A percentile compares a stretch with the other conserved stretches of the same genome.
These are phyloP conservation scores for Trichophyton rubrum DNA, from an alignment of 2,329 filamentous ascomycete species.

Conservation along the genomic window DNA sequence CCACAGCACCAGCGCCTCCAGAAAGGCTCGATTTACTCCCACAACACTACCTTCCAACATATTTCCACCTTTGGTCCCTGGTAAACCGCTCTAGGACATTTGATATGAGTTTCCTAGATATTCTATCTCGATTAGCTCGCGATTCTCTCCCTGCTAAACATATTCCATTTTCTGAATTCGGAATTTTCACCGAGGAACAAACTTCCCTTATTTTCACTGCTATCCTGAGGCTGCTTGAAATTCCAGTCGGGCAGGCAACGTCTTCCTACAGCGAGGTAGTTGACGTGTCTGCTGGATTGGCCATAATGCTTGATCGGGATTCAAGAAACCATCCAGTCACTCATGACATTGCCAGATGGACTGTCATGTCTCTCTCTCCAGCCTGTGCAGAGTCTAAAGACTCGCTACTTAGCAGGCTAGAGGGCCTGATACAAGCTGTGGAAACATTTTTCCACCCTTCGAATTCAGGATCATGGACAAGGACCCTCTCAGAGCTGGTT, in stretches of 20 bases:
- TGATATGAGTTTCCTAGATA: slow-evolving; percentile 77
- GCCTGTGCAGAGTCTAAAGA: slow-evolving; percentile 61
- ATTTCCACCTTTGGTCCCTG: slow-evolving; percentile 94
- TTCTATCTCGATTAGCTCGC: slow-evolving; percentile 73
- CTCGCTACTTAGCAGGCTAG: slow-evolving; percentile 71
- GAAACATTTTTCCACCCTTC: slow-evolving; percentile 99
- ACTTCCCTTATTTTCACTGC: slow-evolving; percentile 88
- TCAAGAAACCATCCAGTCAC: slow-evolving; percentile 83
- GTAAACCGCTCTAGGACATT: slow-evolving; percentile 79
- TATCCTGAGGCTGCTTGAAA: slow-evolving; percentile 77
- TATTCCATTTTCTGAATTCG: slow-evolving; percentile 70
- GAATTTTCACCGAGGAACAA: slow-evolving; percentile 85
- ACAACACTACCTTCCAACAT: slow-evolving; percentile 76
- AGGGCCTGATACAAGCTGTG: slow-evolving; percentile 84
- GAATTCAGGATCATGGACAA: slow-evolving; percentile 86
- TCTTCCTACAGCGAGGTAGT: slow-evolving; percentile 74
- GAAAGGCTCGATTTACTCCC: slow-evolving; percentile 67
- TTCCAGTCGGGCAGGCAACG: slow-evolving; percentile 89
- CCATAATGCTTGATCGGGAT: slow-evolving; percentile 79
- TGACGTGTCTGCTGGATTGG: slow-evolving; percentile 71
- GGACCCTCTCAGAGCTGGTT: slow-evolving; percentile 74
- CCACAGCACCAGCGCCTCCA: slow-evolving; percentile 59
- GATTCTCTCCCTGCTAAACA: slow-evolving; percentile 66
- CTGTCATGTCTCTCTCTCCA: slow-evolving; percentile 85
- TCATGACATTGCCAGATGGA: slow-evolving; percentile 85